phyloP scores from a whole-genome alignment of 1,284 basidiomycete genomes.

The Ustilago trichophora region DNA sequence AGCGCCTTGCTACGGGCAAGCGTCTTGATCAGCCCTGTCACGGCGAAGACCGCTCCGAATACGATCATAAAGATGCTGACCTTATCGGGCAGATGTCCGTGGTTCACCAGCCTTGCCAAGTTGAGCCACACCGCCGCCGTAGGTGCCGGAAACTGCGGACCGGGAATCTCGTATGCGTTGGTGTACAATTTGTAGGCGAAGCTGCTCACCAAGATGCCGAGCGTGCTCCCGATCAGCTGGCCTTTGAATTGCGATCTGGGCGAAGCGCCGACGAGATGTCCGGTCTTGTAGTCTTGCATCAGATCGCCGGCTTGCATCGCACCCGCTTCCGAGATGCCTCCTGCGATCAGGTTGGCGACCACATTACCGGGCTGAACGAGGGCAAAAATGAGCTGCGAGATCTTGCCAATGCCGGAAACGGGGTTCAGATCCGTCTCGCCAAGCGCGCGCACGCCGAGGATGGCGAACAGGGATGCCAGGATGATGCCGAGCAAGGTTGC shows the following conservation, averaged over 20 bases:
- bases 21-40: slow-evolving; percentile 72
- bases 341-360: slow-evolving; percentile 94
- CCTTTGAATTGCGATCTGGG: slow-evolving; percentile 67
- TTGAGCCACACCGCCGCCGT: slow-evolving; percentile 84
- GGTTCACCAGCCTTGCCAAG: slow-evolving; percentile 83
- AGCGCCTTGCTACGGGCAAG: slow-evolving; percentile 68
- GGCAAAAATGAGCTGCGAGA: slow-evolving; percentile 91
- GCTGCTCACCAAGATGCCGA: slow-evolving; percentile 84
- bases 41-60: slow-evolving; percentile 72
- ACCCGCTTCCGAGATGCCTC: slow-evolving; percentile 93
- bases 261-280: slow-evolving; percentile 75
- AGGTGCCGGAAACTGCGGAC: slow-evolving; percentile 90
- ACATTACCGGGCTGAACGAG: slow-evolving; percentile 86
- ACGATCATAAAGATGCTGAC: slow-evolving; percentile 81
- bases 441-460: slow-evolving; percentile 72
- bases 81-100: slow-evolving; percentile 81
- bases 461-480: slow-evolving; percentile 82
- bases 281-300: slow-evolving; percentile 98
- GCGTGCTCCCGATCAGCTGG: slow-evolving; percentile 71
- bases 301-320: slow-evolving; percentile 98
- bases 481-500: slow-evolving; percentile 85
- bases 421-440: slow-evolving; percentile 65
- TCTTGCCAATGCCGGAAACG: slow-evolving; percentile 90
- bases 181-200: slow-evolving; percentile 89
- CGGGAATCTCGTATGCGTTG: slow-evolving; percentile 77